Evolutionary conservation across 2,329 filamentous ascomycete species (phyloP).

Genomic region (Penicillium freii): DNA sequence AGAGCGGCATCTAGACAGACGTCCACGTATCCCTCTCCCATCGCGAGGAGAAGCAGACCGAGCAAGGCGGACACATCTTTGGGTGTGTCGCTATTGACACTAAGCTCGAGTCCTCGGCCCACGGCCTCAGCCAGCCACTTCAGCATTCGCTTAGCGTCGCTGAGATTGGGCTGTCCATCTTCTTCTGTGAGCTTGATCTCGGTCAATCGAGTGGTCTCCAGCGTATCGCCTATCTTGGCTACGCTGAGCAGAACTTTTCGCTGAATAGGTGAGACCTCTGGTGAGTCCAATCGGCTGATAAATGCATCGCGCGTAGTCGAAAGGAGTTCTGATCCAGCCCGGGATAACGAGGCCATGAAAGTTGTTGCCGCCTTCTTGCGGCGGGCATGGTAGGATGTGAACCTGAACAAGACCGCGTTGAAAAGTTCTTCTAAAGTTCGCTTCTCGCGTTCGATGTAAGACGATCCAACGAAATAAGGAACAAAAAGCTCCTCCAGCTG

Average conservation of each 20-base stretch:
- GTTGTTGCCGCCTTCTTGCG: slow-evolving; percentile 85
- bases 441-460: slow-evolving; percentile 65
- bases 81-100: slow-evolving; percentile 79
- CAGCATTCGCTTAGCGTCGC: slow-evolving; percentile 96
- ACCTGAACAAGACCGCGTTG: slow-evolving; percentile 92
- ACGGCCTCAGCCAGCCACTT: slow-evolving; percentile 97
- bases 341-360: slow-evolving; percentile 88
- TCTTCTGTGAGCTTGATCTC: slow-evolving; percentile 90
- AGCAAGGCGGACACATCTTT: slow-evolving; percentile 88
- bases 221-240: slow-evolving; percentile 72
- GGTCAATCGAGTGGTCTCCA: slow-evolving; percentile 65
- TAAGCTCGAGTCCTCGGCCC: slow-evolving; percentile 85
- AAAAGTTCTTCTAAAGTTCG: slow-evolving; percentile 74
- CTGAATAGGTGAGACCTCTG: slow-evolving; percentile 82
- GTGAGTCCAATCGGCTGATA: slow-evolving; percentile 81
- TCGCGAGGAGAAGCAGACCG: slow-evolving; percentile 76
- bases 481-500: slow-evolving; percentile 66
- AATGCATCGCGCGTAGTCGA: slow-evolving; percentile 88
- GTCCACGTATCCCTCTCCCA: slow-evolving; percentile 78
- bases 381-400: slow-evolving; percentile 79
- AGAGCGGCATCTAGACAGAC: slow-evolving; percentile 66
- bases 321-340: slow-evolving; percentile 84
- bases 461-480: slow-evolving; percentile 63
- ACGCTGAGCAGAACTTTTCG: slow-evolving; percentile 87
- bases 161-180: slow-evolving; percentile 76